A percentile compares a stretch with the other conserved stretches of the same genome.
phyloP scores from a whole-genome alignment of 768 basidiomycete genomes.

The Candolleomyces aberdarensis region DNA sequence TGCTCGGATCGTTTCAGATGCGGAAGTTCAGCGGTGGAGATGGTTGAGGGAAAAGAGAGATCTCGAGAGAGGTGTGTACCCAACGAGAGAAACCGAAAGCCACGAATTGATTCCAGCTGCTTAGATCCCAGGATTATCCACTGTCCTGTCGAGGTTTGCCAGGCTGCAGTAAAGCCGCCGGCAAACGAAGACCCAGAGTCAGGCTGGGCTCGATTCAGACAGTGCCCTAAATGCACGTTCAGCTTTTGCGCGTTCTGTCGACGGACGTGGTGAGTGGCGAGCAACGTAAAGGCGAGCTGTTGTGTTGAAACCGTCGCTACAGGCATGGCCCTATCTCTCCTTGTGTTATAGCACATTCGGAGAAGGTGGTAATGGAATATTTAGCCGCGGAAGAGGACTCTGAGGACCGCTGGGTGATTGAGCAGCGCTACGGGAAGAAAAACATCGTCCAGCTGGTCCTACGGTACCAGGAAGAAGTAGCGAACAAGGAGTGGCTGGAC shows the following conservation, averaged over 20 bases:
- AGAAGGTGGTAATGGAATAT: constrained; percentile 66
- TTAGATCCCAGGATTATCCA: constrained; percentile 75
- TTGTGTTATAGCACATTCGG: constrained; percentile 68
- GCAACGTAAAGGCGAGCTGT: background rate
- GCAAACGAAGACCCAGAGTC: constrained; percentile 47
- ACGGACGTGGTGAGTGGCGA: constrained; percentile 62
- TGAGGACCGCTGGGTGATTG: constrained; percentile 45
- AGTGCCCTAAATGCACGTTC: constrained; percentile 67
- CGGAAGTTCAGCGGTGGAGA: constrained; percentile 68
- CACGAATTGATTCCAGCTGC: constrained; percentile 9
- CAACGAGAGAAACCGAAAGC: background rate
- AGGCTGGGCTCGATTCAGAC: constrained; percentile 70
- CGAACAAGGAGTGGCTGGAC: constrained; percentile 72
- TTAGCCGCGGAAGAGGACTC: constrained; percentile 54
- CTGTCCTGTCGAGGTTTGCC: constrained; percentile 81
- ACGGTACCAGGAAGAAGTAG: constrained; percentile 68
- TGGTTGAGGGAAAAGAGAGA: constrained; percentile 72
- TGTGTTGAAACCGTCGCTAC: background rate
- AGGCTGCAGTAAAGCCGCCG: constrained; percentile 71
- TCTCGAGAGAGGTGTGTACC: constrained; percentile 61
- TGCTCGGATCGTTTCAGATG: constrained; percentile 61
- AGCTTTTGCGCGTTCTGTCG: constrained; percentile 84
- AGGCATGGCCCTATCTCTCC: constrained; percentile 82
- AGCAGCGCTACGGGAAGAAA: constrained; percentile 59
- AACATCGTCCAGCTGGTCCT: constrained; percentile 61